These are phyloP conservation scores for Magnolia sinica DNA, from an alignment of 164 flowering plant species.

Conservation along the genomic window DNA sequence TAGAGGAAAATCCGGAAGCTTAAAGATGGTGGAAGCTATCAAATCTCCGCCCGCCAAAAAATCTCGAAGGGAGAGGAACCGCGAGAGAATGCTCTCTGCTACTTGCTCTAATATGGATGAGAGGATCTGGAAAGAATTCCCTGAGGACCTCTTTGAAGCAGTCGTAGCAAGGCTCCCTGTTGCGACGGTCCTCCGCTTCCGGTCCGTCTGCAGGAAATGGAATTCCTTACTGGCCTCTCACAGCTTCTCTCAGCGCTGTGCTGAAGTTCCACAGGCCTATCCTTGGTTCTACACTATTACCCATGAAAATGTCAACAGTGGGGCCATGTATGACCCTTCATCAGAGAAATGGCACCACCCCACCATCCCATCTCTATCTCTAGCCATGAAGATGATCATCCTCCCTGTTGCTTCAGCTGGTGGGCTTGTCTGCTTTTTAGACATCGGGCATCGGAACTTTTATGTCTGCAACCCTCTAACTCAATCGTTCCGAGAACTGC, in stretches of 20 bases:
- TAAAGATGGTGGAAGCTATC: slow-evolving; percentile 54
- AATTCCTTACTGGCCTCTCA: slow-evolving; percentile 60
- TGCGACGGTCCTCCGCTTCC: slow-evolving; percentile 72
- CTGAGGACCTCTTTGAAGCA: slow-evolving; percentile 89
- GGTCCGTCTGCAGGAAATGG: slow-evolving; percentile 88
- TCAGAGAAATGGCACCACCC: slow-evolving; percentile 83
- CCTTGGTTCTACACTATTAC: slow-evolving; percentile 95
- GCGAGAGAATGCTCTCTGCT: slow-evolving; percentile 32
- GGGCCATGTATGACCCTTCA: slow-evolving; percentile 82
- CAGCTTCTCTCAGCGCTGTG: slow-evolving; percentile 75
- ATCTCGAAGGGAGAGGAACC: slow-evolving; percentile 57
- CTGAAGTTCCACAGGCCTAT: slow-evolving; percentile 44
- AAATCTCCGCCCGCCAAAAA: slow-evolving; percentile 68
- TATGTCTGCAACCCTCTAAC: slow-evolving; percentile 88
- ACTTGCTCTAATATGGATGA: slow-evolving; percentile 46
- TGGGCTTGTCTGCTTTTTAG: slow-evolving; percentile 85
- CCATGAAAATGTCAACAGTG: slow-evolving; percentile 63
- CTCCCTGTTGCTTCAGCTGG: slow-evolving; percentile 94
- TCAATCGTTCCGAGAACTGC: slow-evolving; percentile 66
- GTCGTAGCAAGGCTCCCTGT: slow-evolving; percentile 87
- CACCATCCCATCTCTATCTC: slow-evolving; percentile 40
- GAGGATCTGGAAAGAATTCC: slow-evolving; percentile 85
- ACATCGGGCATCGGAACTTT: slow-evolving; percentile 71
- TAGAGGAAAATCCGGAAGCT: slow-evolving; percentile 48
- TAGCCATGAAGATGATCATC: slow-evolving; percentile 47